A percentile compares a stretch with the other conserved stretches of the same genome.
phyloP scores from a whole-genome alignment of 108 stramenopile genomes.

The Conticribra guillardii region DNA sequence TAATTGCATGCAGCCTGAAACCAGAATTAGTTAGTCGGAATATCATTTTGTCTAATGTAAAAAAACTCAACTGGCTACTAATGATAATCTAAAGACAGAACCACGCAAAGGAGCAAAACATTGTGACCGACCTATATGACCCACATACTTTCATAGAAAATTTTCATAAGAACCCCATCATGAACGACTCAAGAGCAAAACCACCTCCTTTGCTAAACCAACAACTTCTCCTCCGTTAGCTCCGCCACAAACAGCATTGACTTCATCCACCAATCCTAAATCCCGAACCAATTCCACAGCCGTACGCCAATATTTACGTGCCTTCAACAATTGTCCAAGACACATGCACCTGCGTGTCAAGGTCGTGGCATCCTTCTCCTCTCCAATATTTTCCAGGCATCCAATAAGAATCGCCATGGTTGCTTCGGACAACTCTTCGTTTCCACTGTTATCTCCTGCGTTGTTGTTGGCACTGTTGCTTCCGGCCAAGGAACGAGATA shows the following conservation, averaged over 20 bases:
- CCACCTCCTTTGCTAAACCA: slow-evolving; percentile 38
- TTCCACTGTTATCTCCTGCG: slow-evolving; percentile 7
- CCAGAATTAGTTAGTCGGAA: no score
- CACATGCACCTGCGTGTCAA: slow-evolving; percentile 44
- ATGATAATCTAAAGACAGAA: no score
- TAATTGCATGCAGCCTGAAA: no score
- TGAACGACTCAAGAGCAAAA: slow-evolving; percentile 1
- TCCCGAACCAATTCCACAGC: slow-evolving; percentile 32
- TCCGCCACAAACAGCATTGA: neutral
- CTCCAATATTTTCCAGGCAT: slow-evolving; percentile 52
- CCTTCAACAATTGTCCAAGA: slow-evolving; percentile 36
- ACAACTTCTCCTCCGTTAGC: slow-evolving; percentile 2
- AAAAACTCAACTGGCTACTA: no score
- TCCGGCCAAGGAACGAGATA: slow-evolving; percentile 22
- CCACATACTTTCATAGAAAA: no score
- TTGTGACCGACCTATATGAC: no score
- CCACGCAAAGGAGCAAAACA: no score
- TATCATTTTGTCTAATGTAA: no score
- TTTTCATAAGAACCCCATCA: no score
- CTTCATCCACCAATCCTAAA: slow-evolving; percentile 41
- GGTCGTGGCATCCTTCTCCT: slow-evolving; percentile 57
- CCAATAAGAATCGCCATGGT: slow-evolving; percentile 62
- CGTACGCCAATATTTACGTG: slow-evolving; percentile 25
- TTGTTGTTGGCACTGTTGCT: neutral
- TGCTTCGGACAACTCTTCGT: slow-evolving; percentile 54